Conservation (phyloP, 2,329 filamentous ascomycete genomes). For the Cladosporium austrohemisphaericum region DNA sequence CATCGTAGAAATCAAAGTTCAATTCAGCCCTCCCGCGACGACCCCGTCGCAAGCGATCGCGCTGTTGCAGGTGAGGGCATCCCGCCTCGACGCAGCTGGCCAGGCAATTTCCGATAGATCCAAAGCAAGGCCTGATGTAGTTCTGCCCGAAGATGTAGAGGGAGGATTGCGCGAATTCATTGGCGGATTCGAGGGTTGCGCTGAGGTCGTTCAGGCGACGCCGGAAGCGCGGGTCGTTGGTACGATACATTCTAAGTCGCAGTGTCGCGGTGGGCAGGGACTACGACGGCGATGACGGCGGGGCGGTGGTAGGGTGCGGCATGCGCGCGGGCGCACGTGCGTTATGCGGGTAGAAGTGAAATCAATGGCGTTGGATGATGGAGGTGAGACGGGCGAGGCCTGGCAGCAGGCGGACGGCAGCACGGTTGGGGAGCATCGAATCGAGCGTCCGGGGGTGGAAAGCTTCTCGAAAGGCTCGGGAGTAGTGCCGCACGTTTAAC, state of each 20-base stretch:
- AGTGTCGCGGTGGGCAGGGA: neutral
- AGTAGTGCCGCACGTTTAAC: too few relatives aligned
- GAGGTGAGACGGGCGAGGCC: neutral
- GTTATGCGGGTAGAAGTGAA: slow-evolving; percentile 2
- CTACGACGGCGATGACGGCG: neutral
- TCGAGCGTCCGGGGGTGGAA: too few relatives aligned
- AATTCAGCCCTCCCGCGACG: slow-evolving; percentile 69
- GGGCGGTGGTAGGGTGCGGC: slow-evolving; percentile 3
- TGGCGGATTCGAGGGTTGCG: slow-evolving; percentile 83
- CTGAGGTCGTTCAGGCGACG: slow-evolving; percentile 92
- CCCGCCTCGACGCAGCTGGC: slow-evolving; percentile 62
- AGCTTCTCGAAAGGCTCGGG: too few relatives aligned
- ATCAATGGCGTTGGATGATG: neutral
- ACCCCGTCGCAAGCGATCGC: slow-evolving; percentile 55
- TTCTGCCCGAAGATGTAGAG: slow-evolving; percentile 85
- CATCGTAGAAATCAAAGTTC: slow-evolving; percentile 96
- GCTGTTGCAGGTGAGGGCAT: slow-evolving; percentile 35
- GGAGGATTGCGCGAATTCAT: slow-evolving; percentile 84
- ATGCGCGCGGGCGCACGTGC: slow-evolving; percentile 10
- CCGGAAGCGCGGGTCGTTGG: slow-evolving; percentile 77
- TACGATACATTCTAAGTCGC: slow-evolving; percentile 51
- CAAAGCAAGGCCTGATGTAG: slow-evolving; percentile 78
- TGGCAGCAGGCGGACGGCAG: neutral
- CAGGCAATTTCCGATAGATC: slow-evolving; percentile 61
- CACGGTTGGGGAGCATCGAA: slow-evolving; percentile 4